Evolutionary conservation across 495 filamentous ascomycete genomes (phyloP), one percentile per base, ranked within the genome.

Genomic region (Glonium stellatum): DNA sequence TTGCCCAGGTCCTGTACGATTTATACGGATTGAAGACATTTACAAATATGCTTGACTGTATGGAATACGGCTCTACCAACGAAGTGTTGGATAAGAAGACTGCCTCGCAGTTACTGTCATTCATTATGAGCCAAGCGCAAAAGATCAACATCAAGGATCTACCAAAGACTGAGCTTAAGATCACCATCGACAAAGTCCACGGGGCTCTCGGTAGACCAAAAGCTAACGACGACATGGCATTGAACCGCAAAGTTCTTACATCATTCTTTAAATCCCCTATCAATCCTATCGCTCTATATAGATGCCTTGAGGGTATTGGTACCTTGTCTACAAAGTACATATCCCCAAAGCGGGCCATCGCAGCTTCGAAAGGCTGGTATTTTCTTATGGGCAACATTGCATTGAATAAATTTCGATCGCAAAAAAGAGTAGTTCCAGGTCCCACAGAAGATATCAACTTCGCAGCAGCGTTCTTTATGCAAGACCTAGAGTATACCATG

Each of bases 121-220:
- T 90, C 66, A 82, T 97, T 25, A 82, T 95, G 62, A 73, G 80
- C 31, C 84, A 96, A 48, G 88, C 90, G 0, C 83, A 84, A 58
- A 84, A 86, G 56, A 86, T 96, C 77, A 87, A 87, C 57, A 88
- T 95, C 77, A 95, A 90, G 59, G 95, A 97, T 66, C 70, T 99
- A 27, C 82, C 89, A 8, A 97, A 95, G 71, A 89, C 87, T 5
- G 91, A 97, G 52, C 77, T 97, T 48, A 91, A 91, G 64, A 81
- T 76, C 1, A 87, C 89, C 0, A 89, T 99, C 58, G 93, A 97
- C 49, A 91, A 89, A 65, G 87, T 97, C 76, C 91, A 96, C 59
- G 78, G 79, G 48, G 78, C 80, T n/a, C 80, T 89, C 58, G 83
- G 82, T 12, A 72, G 79, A 9, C 78, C 79, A 31, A 93, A 89